Evolutionary conservation across 306 rosid genomes (phyloP).

Genomic region (Cucurbita moschata): DNA sequence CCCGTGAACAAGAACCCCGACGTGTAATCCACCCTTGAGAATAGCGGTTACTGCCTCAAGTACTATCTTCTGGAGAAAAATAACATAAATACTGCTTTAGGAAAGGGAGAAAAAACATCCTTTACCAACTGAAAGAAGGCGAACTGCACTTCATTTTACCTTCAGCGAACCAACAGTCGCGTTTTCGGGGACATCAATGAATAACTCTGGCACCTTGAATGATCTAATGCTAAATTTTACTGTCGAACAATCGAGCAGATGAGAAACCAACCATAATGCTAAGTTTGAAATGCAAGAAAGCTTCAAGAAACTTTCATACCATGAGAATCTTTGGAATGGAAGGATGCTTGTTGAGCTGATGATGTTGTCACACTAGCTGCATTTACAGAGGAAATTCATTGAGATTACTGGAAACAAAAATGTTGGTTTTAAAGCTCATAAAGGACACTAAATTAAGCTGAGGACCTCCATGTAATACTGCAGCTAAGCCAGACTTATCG

Average conservation of each 20-base stretch:
- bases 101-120: background rate
- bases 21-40: constrained; percentile 52
- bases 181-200: constrained; percentile 70
- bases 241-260: constrained; percentile 25
- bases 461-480: constrained; percentile 23
- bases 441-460: background rate
- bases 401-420: background rate
- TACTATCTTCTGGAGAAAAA: constrained; percentile 46
- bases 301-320: constrained; percentile 28
- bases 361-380: constrained; percentile 27
- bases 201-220: constrained; percentile 75
- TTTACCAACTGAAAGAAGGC: background rate
- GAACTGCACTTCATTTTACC: constrained; percentile 23
- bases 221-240: constrained; percentile 82
- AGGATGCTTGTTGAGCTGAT: constrained; percentile 30
- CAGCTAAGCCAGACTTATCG: constrained; percentile 23
- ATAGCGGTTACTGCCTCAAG: constrained; percentile 70
- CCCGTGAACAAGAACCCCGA: constrained; percentile 66
- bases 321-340: constrained; percentile 45
- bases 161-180: constrained; percentile 72
- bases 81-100: background rate
- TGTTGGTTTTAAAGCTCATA: background rate
- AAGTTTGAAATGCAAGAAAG: background rate
- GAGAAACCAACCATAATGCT: constrained; percentile 15
- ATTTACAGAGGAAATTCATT: constrained; percentile 10